These are phyloP conservation scores for Dalbergia cochinchinensis DNA, from an alignment of 306 rosid genomes.

Conservation along the genomic window DNA sequence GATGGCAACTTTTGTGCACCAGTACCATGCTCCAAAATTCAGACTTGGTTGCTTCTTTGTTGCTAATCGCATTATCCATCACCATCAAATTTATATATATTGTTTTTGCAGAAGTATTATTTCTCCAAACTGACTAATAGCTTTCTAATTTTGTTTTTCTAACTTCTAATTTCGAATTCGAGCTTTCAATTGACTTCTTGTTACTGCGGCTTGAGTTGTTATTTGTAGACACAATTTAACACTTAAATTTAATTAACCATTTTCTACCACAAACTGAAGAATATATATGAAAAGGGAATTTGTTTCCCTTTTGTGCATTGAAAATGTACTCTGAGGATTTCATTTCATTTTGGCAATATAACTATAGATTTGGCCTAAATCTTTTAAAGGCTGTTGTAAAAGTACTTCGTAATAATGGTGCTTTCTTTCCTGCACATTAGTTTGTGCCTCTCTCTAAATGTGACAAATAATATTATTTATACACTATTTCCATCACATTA, in stretches of 20 bases:
- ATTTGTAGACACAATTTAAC: neutral
- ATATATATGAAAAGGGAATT: neutral
- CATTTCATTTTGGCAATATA: neutral
- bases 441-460: constrained; percentile 27
- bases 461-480: neutral
- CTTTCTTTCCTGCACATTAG: constrained; percentile 32
- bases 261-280: neutral
- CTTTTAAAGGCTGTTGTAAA: constrained; percentile 27
- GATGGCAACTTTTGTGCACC: too few species aligned
- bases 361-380: neutral
- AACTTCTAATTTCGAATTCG: too few species aligned
- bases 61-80: neutral
- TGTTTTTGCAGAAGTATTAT: neutral
- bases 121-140: neutral
- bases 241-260: neutral
- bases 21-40: too few species aligned
- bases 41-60: too few species aligned
- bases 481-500: neutral
- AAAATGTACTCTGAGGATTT: constrained; percentile 8
- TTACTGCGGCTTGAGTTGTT: too few species aligned
- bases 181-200: neutral
- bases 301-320: constrained; percentile 1
- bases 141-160: too few species aligned
- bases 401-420: constrained; percentile 25
- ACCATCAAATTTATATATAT: neutral